phyloP scores from a whole-genome alignment of 768 basidiomycete genomes.

The Panaeolus cyanescens region DNA sequence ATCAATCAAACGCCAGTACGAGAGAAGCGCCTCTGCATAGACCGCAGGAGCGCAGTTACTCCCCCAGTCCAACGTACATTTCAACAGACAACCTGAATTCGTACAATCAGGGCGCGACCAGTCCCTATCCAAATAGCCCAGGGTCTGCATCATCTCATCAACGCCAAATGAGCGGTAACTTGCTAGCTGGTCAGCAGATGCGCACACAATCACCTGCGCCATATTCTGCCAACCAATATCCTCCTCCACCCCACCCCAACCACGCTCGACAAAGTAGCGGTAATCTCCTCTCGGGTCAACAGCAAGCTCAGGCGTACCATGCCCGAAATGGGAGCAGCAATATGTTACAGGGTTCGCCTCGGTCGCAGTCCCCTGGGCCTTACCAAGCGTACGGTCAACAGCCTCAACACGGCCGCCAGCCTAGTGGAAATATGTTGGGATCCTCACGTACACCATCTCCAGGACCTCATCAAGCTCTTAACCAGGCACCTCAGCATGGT shows the following conservation, averaged over 20 bases:
- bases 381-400: slow-evolving; percentile 14
- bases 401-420: slow-evolving; percentile 22
- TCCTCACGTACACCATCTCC: slow-evolving; percentile 19
- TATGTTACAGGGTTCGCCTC: slow-evolving; percentile 16
- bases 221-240: slow-evolving; percentile 26
- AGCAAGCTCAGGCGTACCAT: slow-evolving; percentile 24
- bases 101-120: slow-evolving; percentile 7
- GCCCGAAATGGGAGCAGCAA: slow-evolving; percentile 23
- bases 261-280: slow-evolving; percentile 20
- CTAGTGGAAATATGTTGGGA: slow-evolving; percentile 18
- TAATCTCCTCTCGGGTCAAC: slow-evolving; percentile 24
- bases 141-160: slow-evolving; percentile 19
- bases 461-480: slow-evolving; percentile 21
- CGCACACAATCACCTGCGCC: slow-evolving; percentile 23
- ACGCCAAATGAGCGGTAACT: slow-evolving; percentile 21
- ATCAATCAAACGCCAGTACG: slow-evolving; percentile 36
- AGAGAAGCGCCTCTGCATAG: slow-evolving; percentile 69
- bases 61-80: slow-evolving; percentile 37
- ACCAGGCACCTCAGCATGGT: slow-evolving; percentile 16
- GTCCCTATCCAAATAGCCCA: slow-evolving; percentile 10
- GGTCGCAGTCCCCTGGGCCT: slow-evolving; percentile 9
- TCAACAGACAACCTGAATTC: slow-evolving; percentile 24
- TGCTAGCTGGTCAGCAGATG: slow-evolving; percentile 19
- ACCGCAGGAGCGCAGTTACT: slow-evolving; percentile 45
- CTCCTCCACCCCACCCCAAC: slow-evolving; percentile 25